Percentiles rank a stretch among this genome's conserved stretches.
Evolutionary conservation across 108 stramenopile species (phyloP).

Genomic region (Nannochloropsis granulata): DNA sequence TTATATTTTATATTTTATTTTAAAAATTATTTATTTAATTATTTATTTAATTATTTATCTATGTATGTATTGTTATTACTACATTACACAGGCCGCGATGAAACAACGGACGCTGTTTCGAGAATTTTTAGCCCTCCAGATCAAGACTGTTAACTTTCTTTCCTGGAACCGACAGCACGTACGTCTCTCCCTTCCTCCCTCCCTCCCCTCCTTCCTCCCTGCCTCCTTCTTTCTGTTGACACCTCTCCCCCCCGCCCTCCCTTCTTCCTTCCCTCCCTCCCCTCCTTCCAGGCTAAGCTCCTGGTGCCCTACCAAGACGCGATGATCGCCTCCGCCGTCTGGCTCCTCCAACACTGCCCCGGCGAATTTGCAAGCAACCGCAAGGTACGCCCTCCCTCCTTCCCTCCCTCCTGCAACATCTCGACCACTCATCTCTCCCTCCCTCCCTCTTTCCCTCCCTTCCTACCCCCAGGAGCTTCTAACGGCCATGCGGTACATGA

Average conservation of each 20-base stretch:
- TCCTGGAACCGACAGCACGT: neutral
- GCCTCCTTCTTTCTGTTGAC: neutral
- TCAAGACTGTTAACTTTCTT: neutral
- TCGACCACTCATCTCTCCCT: constrained; percentile 1
- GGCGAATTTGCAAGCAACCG: neutral
- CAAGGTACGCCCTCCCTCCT: neutral
- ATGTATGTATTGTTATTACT: neutral
- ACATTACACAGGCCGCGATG: neutral
- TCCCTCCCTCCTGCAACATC: neutral
- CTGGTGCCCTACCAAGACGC: neutral
- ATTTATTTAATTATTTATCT: too few species aligned
- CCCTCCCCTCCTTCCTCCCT: neutral
- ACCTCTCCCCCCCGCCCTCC: neutral
- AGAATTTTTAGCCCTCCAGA: neutral
- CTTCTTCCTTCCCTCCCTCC: neutral
- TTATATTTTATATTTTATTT: neutral
- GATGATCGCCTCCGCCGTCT: neutral
- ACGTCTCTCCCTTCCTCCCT: neutral
- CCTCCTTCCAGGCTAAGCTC: neutral
- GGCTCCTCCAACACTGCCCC: neutral
- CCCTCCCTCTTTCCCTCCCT: neutral
- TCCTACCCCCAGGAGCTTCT: constrained; percentile 67
- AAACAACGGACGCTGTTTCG: neutral
- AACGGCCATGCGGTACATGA: constrained; percentile 68
- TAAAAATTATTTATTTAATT: too few species aligned